These are phyloP conservation scores for Hyparrhenia diplandra DNA, from an alignment of 176 grass and related monocot genomes.

Conservation along the genomic window DNA sequence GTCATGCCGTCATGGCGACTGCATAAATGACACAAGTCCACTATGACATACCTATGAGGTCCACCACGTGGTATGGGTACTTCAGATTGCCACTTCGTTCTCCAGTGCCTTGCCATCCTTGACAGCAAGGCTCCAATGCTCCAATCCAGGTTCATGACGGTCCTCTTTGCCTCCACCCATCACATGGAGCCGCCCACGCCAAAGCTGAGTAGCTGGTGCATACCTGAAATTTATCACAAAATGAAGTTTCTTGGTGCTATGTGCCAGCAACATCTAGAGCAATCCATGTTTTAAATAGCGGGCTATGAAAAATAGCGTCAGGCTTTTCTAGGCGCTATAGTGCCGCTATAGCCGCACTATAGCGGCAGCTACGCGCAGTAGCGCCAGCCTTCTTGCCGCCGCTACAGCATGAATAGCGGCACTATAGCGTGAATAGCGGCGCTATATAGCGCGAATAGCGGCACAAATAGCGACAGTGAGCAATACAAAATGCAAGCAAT, in stretches of 20 bases:
- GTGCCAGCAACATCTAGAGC: background rate
- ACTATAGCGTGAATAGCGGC: too few relatives aligned
- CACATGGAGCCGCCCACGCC: conserved; percentile 77
- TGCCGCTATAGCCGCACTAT: too few relatives aligned
- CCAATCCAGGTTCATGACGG: conserved; percentile 73
- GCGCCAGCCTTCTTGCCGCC: too few relatives aligned
- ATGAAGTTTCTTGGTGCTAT: background rate
- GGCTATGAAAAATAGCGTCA: too few relatives aligned
- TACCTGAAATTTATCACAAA: conserved; percentile 44
- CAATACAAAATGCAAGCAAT: background rate
- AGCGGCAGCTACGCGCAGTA: too few relatives aligned
- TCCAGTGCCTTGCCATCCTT: conserved; percentile 81
- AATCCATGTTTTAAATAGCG: too few relatives aligned
- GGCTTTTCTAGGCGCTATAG: too few relatives aligned
- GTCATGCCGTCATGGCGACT: background rate
- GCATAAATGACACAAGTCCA: background rate
- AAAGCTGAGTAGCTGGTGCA: conserved; percentile 90
- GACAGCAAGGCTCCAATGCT: conserved; percentile 88
- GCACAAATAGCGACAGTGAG: too few relatives aligned
- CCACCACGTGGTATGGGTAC: conserved; percentile 83
- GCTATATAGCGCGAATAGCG: too few relatives aligned
- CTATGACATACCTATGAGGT: conserved; percentile 57
- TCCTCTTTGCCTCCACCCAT: conserved; percentile 94
- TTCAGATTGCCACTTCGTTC: conserved; percentile 56
- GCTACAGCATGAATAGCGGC: too few relatives aligned